Conservation (phyloP, 352 stramenopile genomes). For the Pythium insidiosum region DNA sequence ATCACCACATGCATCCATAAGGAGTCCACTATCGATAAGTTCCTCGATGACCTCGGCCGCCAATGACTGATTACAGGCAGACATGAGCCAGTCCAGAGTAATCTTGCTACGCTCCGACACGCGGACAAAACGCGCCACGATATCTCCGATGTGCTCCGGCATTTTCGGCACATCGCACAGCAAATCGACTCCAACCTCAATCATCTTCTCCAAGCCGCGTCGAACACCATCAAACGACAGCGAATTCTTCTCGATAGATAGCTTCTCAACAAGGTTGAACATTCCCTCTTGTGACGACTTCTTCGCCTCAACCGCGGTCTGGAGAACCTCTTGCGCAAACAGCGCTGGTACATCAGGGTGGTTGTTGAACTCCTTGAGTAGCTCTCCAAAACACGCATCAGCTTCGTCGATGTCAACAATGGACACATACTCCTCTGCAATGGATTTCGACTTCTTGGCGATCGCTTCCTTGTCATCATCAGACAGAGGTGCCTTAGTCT, state of each 20-base stretch:
- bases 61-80: conserved; percentile 30
- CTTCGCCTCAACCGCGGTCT: conserved; percentile 64
- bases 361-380: conserved; percentile 58
- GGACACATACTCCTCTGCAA: conserved; percentile 68
- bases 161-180: conserved; percentile 82
- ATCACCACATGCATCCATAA: conserved; percentile 38
- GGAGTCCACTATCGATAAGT: conserved; percentile 58
- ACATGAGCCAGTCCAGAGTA: conserved; percentile 64
- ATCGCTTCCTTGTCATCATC: conserved; percentile 61
- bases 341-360: conserved; percentile 44
- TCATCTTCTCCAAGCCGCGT: conserved; percentile 46
- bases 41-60: conserved; percentile 61
- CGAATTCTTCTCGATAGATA: conserved; percentile 51
- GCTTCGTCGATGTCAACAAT: conserved; percentile 68
- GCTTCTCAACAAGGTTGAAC: conserved; percentile 58
- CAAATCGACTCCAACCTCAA: conserved; percentile 52
- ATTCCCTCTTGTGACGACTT: conserved; percentile 37
- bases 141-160: conserved; percentile 59
- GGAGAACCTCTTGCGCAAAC: conserved; percentile 54
- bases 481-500: conserved; percentile 20
- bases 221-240: conserved; percentile 49
- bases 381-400: conserved; percentile 46
- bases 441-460: conserved; percentile 70
- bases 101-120: conserved; percentile 45
- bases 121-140: conserved; percentile 67